These are phyloP conservation scores for Prunus yedoensis DNA, from an alignment of 331 rosid genomes.

Conservation along the genomic window DNA sequence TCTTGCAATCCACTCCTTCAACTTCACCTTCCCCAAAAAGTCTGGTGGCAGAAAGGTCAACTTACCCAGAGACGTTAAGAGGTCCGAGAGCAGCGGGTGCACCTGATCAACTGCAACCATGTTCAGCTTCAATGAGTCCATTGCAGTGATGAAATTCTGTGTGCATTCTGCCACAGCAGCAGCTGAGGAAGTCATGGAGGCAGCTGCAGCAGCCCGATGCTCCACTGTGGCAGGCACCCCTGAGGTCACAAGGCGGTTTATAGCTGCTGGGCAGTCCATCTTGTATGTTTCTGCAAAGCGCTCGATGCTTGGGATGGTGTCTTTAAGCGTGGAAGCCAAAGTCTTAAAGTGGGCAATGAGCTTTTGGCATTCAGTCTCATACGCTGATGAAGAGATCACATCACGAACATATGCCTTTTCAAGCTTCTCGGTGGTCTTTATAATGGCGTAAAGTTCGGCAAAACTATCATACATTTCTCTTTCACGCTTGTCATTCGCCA, in stretches of 20 bases:
- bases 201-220: constrained; percentile 64
- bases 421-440: constrained; percentile 93
- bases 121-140: constrained; percentile 87
- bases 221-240: constrained; percentile 97
- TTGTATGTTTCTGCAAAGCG: constrained; percentile 90
- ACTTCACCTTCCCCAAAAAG: constrained; percentile 80
- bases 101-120: constrained; percentile 97
- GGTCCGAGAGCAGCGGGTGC: constrained; percentile 80
- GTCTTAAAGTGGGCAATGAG: constrained; percentile 94
- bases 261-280: constrained; percentile 89
- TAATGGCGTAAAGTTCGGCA: constrained; percentile 90
- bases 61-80: constrained; percentile 66
- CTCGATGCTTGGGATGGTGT: constrained; percentile 83
- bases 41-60: constrained; percentile 69
- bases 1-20: constrained; percentile 91
- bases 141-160: constrained; percentile 81
- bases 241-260: constrained; percentile 78
- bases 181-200: constrained; percentile 67
- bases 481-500: constrained; percentile 99
- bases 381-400: constrained; percentile 65
- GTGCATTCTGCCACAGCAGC: constrained; percentile 89
- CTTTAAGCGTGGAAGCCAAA: constrained; percentile 78
- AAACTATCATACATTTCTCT: constrained; percentile 97
- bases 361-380: constrained; percentile 81
- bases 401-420: constrained; percentile 90